Evolutionary conservation across 441 rosid genomes (phyloP).

Genomic region (Mallotus japonicus): DNA sequence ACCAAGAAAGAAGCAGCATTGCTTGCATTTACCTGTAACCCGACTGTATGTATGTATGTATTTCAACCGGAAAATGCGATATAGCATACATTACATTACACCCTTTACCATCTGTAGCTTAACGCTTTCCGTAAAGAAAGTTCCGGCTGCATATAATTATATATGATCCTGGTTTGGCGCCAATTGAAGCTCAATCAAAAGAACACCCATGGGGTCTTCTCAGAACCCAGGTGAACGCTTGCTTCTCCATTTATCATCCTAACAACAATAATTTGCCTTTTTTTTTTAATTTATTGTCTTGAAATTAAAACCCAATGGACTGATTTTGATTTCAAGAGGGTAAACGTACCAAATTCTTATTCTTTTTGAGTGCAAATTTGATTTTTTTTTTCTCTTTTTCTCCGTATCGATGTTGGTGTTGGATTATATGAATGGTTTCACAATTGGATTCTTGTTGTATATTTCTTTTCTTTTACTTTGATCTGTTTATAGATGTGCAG

Average conservation of each 20-base stretch:
- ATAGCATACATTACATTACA: neutral
- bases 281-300: neutral
- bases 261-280: neutral
- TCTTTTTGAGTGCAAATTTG: too few relatives aligned
- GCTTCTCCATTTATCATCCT: neutral
- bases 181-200: neutral
- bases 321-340: neutral
- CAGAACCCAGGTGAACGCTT: conserved; percentile 25
- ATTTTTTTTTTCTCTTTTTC: neutral
- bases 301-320: neutral
- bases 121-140: neutral
- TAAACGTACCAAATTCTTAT: too few relatives aligned
- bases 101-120: neutral
- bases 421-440: neutral
- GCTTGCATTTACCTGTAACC: too few relatives aligned
- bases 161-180: neutral
- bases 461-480: neutral
- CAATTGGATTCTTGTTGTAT: neutral
- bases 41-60: too few relatives aligned
- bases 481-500: conserved; percentile 22
- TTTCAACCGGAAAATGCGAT: too few relatives aligned
- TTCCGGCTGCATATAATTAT: too few relatives aligned
- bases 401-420: neutral
- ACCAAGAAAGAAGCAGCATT: too few relatives aligned
- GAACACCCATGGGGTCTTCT: conserved; percentile 23